phyloP scores from a whole-genome alignment of 2,329 filamentous ascomycete species.

The Epichloe festucae region DNA sequence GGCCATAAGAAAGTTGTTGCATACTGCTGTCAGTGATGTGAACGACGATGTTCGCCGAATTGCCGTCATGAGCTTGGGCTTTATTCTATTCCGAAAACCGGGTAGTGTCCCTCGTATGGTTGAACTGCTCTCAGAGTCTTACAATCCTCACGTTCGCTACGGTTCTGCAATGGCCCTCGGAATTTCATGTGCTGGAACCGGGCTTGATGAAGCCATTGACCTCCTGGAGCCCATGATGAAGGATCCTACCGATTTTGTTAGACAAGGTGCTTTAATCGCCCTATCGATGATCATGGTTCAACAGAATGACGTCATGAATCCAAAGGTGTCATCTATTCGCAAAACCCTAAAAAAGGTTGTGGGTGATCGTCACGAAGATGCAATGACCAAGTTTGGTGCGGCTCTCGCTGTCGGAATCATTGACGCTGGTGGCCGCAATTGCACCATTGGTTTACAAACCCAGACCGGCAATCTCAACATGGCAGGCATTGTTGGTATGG shows the following conservation, averaged over 20 bases:
- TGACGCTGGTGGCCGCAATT: constrained; percentile 94
- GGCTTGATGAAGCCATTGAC: constrained; percentile 90
- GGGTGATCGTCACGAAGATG: constrained; percentile 89
- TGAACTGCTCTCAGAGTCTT: constrained; percentile 92
- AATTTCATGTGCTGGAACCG: constrained; percentile 94
- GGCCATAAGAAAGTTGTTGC: constrained; percentile 87
- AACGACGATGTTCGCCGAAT: constrained; percentile 94
- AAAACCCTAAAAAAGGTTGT: constrained; percentile 93
- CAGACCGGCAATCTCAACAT: constrained; percentile 98
- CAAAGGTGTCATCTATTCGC: constrained; percentile 80
- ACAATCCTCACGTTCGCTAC: constrained; percentile 96
- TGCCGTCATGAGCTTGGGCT: constrained; percentile 94
- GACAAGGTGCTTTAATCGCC: constrained; percentile 88
- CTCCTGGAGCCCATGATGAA: constrained; percentile 98
- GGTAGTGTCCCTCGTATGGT: constrained; percentile 97
- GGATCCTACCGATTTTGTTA: constrained; percentile 95
- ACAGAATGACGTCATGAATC: constrained; percentile 97
- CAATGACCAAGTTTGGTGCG: constrained; percentile 98
- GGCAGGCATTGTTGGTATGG: constrained; percentile 95
- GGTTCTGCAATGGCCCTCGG: constrained; percentile 96
- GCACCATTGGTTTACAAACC: constrained; percentile 93
- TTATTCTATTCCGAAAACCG: constrained; percentile 96
- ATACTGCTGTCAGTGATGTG: constrained; percentile 94
- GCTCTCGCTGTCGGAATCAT: constrained; percentile 93
- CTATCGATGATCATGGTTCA: constrained; percentile 99